phyloP scores from a whole-genome alignment of 1,284 basidiomycete genomes.

The Singerocomus inundabilis region DNA sequence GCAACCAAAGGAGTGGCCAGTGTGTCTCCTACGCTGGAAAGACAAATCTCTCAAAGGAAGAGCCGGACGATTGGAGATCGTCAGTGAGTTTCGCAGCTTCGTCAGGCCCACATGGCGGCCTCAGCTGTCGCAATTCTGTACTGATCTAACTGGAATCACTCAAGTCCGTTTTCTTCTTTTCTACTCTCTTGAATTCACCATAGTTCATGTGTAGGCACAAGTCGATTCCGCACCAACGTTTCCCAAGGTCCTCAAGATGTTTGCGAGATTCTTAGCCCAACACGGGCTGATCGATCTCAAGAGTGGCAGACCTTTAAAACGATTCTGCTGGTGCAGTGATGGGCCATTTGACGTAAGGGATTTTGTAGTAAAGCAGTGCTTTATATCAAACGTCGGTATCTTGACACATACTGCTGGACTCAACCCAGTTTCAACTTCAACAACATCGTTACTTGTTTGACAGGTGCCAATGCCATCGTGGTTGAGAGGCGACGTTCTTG shows the following conservation, averaged over 20 bases:
- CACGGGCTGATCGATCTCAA: conserved; percentile 62
- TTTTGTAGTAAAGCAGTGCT: conserved; percentile 84
- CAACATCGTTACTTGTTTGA: conserved; percentile 14
- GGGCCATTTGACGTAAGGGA: conserved; percentile 83
- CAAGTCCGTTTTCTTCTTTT: conserved; percentile 57
- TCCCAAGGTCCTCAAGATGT: conserved; percentile 59
- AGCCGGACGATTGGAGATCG: conserved; percentile 60
- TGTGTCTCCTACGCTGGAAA: conserved; percentile 83
- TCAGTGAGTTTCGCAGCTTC: conserved; percentile 84
- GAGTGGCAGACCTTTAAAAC: conserved; percentile 53
- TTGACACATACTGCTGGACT: conserved; percentile 34
- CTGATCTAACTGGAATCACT: conserved; percentile 83
- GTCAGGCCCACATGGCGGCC: conserved; percentile 89
- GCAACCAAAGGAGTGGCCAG: conserved; percentile 74
- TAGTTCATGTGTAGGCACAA: conserved; percentile 54
- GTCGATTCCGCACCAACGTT: conserved; percentile 81
- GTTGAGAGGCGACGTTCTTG: conserved; percentile 67
- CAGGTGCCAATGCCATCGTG: conserved; percentile 70
- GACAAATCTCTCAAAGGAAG: conserved; percentile 53
- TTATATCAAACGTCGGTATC: conserved; percentile 69
- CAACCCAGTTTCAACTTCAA: conserved; percentile 28
- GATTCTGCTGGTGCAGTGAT: conserved; percentile 77
- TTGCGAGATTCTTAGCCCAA: conserved; percentile 68
- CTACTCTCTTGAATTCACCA: conserved; percentile 1
- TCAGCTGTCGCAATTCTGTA: conserved; percentile 81